Conservation (phyloP, 768 basidiomycete genomes). For the Rubroboletus satanas region DNA sequence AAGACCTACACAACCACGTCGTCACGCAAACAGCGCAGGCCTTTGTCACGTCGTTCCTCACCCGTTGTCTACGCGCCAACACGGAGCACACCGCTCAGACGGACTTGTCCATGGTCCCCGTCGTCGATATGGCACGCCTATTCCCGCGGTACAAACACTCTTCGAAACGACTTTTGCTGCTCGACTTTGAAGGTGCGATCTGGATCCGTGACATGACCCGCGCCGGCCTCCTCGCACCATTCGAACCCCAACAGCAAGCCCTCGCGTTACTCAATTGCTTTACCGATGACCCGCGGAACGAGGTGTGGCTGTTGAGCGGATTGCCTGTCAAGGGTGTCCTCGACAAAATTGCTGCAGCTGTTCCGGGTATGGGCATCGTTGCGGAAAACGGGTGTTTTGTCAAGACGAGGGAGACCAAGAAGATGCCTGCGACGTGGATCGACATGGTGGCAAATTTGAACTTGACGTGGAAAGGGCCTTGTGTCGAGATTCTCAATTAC, state of each 20-base stretch:
- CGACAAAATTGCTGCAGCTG: constrained; percentile 55
- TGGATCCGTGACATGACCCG: constrained; percentile 60
- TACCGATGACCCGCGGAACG: constrained; percentile 61
- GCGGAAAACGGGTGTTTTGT: constrained; percentile 90
- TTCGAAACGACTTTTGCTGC: constrained; percentile 56
- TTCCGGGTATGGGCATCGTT: constrained; percentile 74
- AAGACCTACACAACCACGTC: constrained; percentile 83
- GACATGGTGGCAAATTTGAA: constrained; percentile 79
- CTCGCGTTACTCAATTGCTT: constrained; percentile 54
- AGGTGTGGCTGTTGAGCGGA: constrained; percentile 82
- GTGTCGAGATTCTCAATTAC: constrained; percentile 80
- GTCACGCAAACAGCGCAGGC: constrained; percentile 83
- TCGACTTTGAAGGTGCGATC: constrained; percentile 81
- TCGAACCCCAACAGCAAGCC: constrained; percentile 36
- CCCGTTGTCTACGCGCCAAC: constrained; percentile 66
- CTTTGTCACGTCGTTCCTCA: constrained; percentile 77
- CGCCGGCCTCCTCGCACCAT: constrained; percentile 39
- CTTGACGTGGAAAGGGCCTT: constrained; percentile 75
- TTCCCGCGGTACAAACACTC: constrained; percentile 67
- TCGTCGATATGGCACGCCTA: constrained; percentile 46
- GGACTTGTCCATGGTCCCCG: constrained; percentile 34
- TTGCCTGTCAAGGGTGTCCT: constrained; percentile 60
- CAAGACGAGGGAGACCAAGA: constrained; percentile 44
- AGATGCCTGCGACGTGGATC: constrained; percentile 52
- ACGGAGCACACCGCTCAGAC: constrained; percentile 52